These are phyloP conservation scores for Cinchona pubescens DNA, from an alignment of 257 asterid genomes.

Conservation along the genomic window DNA sequence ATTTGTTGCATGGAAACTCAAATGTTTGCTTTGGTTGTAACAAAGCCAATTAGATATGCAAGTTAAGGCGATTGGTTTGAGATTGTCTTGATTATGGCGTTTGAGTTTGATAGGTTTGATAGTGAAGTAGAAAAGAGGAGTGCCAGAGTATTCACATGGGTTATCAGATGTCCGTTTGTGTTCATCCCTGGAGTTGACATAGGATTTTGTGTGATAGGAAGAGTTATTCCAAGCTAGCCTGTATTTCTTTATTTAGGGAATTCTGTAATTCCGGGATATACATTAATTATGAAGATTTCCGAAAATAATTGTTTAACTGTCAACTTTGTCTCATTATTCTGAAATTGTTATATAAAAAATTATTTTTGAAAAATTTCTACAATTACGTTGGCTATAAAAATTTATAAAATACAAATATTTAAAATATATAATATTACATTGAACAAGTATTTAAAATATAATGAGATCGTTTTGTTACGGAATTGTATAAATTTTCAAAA, in stretches of 20 bases:
- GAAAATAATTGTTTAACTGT: constrained; percentile 33
- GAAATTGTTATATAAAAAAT: neutral
- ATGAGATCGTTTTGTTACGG: too few species aligned
- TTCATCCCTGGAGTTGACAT: constrained; percentile 24
- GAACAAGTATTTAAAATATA: too few species aligned
- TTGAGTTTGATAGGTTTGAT: constrained; percentile 46
- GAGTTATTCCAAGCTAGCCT: constrained; percentile 40
- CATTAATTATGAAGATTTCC: constrained; percentile 28
- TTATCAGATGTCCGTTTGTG: constrained; percentile 32
- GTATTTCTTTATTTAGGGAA: constrained; percentile 39
- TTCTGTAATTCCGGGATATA: constrained; percentile 43
- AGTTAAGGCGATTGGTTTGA: constrained; percentile 28
- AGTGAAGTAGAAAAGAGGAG: constrained; percentile 33
- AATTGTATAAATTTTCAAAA: too few species aligned
- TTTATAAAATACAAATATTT: too few species aligned
- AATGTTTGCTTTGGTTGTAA: constrained; percentile 30
- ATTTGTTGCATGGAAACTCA: neutral
- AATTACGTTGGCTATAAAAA: too few species aligned
- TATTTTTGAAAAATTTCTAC: too few species aligned
- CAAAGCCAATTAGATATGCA: constrained; percentile 24
- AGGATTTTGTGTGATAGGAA: constrained; percentile 40
- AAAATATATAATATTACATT: too few species aligned
- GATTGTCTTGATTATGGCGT: constrained; percentile 53
- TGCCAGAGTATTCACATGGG: constrained; percentile 56
- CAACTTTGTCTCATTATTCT: constrained; percentile 11